phyloP scores from a whole-genome alignment of 805 yeast species.

The Candida coquimbonensis region DNA sequence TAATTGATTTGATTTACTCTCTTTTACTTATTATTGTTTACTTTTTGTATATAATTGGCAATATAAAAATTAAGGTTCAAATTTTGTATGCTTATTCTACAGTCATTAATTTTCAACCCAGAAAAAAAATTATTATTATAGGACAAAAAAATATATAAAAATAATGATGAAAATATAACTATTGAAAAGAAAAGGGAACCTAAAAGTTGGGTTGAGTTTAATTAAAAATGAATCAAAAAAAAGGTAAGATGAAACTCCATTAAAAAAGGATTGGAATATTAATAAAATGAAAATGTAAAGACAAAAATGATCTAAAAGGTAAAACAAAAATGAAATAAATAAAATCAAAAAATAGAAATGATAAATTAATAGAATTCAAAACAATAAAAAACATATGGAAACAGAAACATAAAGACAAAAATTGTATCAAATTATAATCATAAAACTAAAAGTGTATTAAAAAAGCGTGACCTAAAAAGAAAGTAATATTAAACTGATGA shows the following conservation, averaged over 20 bases:
- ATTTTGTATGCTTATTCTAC: too few species aligned
- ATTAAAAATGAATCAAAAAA: background rate
- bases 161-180: background rate
- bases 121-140: background rate
- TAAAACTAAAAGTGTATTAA: background rate
- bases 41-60: slow-evolving; percentile 1
- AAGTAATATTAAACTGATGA: background rate
- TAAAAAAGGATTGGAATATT: background rate
- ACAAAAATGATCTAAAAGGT: background rate
- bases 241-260: slow-evolving; percentile 1
- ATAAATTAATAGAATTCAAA: background rate
- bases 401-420: background rate
- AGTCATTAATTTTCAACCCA: too few species aligned
- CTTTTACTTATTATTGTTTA: background rate
- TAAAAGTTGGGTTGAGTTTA: background rate
- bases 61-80: background rate
- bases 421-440: background rate
- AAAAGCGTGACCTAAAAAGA: background rate
- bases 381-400: background rate
- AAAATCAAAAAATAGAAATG: background rate
- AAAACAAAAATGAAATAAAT: background rate
- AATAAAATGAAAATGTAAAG: background rate
- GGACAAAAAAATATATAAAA: background rate
- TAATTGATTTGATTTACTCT: background rate
- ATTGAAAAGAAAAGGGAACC: background rate